phyloP scores from a whole-genome alignment of 768 basidiomycete genomes.

The Leccinum rimulosum region DNA sequence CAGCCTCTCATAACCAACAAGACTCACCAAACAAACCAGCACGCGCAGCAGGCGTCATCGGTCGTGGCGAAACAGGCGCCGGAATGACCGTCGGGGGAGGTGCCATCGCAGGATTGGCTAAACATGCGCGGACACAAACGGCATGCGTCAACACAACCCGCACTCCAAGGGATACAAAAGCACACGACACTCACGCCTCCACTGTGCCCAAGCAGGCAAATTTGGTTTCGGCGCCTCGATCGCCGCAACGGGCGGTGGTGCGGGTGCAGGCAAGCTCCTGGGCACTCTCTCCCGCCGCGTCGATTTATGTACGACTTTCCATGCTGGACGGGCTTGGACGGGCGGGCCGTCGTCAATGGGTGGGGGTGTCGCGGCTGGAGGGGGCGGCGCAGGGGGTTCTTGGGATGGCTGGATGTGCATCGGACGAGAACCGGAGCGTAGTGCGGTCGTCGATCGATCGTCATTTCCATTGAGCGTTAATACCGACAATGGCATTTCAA shows the following conservation, averaged over 20 bases:
- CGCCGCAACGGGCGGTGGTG: constrained; percentile 35
- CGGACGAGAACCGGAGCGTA: background rate
- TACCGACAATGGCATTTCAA: background rate
- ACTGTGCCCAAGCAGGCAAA: constrained; percentile 80
- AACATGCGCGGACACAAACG: background rate
- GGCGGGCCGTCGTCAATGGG: constrained; percentile 46
- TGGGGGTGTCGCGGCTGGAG: constrained; percentile 42
- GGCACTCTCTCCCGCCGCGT: constrained; percentile 49
- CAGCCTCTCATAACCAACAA: background rate
- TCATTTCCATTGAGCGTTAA: background rate
- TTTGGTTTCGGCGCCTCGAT: constrained; percentile 49
- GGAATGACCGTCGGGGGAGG: constrained; percentile 48
- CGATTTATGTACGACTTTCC: constrained; percentile 71
- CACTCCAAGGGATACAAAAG: background rate
- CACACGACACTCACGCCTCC: constrained; percentile 56
- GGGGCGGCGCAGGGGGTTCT: constrained; percentile 36
- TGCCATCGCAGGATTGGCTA: constrained; percentile 64
- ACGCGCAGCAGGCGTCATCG: constrained; percentile 49
- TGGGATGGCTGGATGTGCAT: constrained; percentile 23
- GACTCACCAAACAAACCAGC: constrained; percentile 64
- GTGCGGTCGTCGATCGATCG: background rate
- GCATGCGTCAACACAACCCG: background rate
- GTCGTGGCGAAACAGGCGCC: constrained; percentile 29
- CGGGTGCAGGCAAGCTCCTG: constrained; percentile 39
- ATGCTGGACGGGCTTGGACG: constrained; percentile 60